These are phyloP conservation scores for Sporothrix dimorphospora DNA, from an alignment of 2,329 filamentous ascomycete species.

Conservation along the genomic window DNA sequence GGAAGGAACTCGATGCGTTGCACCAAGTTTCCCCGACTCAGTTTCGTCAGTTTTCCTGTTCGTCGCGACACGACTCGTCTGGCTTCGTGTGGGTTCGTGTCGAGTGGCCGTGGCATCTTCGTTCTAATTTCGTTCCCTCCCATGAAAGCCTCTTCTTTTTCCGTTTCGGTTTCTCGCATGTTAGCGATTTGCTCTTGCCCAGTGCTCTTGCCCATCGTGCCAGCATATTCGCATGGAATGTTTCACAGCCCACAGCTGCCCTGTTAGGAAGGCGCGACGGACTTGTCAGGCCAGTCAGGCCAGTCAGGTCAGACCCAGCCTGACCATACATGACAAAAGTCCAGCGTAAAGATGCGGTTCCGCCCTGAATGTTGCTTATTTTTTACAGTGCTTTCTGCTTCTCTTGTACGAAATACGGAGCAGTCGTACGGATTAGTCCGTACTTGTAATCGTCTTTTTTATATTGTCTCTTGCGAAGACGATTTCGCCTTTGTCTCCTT, in stretches of 20 bases:
- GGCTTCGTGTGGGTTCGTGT: neutral
- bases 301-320: neutral
- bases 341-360: neutral
- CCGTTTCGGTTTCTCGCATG: neutral
- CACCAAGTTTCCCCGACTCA: neutral
- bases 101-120: neutral
- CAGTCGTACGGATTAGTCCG: too few relatives aligned
- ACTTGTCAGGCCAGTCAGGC: too few relatives aligned
- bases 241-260: neutral
- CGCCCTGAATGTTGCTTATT: neutral
- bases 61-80: neutral
- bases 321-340: neutral
- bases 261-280: slow-evolving; percentile 8
- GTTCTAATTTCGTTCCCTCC: neutral
- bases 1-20: neutral
- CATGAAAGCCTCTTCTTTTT: neutral
- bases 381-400: neutral
- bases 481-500: neutral
- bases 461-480: neutral
- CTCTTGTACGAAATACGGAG: too few relatives aligned
- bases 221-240: neutral
- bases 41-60: neutral
- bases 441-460: neutral
- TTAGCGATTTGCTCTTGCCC: neutral
- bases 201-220: neutral